phyloP scores from a whole-genome alignment of 495 filamentous ascomycete genomes.

The Aspergillus indologenus region DNA sequence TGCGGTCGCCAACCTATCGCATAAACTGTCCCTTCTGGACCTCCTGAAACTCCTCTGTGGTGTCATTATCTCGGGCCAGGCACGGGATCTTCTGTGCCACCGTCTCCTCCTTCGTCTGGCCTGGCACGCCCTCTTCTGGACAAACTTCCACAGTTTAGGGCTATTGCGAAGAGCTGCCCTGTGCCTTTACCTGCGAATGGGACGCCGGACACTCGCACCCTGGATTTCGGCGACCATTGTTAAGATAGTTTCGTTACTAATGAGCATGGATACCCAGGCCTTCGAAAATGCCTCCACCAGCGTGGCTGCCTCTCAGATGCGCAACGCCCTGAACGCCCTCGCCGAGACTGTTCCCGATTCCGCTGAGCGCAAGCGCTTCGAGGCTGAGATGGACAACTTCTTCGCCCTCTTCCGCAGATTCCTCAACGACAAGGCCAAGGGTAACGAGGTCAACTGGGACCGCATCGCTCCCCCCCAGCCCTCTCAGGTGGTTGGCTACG shows the following conservation, averaged over 20 bases:
- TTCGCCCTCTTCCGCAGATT: slow-evolving; percentile 97
- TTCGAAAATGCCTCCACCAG: slow-evolving; percentile 99
- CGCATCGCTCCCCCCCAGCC: slow-evolving; percentile 89
- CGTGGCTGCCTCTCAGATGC: slow-evolving; percentile 97
- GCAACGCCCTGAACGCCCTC: slow-evolving; percentile 91
- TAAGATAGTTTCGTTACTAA: slow-evolving; percentile 7
- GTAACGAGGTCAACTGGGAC: slow-evolving; percentile 91
- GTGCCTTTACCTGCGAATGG: not conserved
- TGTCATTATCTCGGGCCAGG: not conserved
- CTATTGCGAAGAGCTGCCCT: not conserved
- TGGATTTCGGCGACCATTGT: not conserved
- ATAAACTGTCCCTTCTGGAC: not conserved
- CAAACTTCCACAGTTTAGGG: not conserved
- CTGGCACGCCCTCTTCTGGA: not conserved
- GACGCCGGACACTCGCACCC: too few relatives aligned
- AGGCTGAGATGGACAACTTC: slow-evolving; percentile 99
- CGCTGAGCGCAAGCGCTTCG: slow-evolving; percentile 83
- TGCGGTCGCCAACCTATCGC: not conserved
- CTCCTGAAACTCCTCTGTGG: not conserved
- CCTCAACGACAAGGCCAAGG: slow-evolving; percentile 98
- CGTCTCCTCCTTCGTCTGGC: not conserved
- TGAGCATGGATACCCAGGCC: slow-evolving; percentile 53
- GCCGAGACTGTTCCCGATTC: slow-evolving; percentile 83
- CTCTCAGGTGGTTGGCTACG: slow-evolving; percentile 91
- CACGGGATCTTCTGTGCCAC: not conserved